These are phyloP conservation scores for Neodidymelliopsis sp. DNA, from an alignment of 2,329 filamentous ascomycete species.

Conservation along the genomic window DNA sequence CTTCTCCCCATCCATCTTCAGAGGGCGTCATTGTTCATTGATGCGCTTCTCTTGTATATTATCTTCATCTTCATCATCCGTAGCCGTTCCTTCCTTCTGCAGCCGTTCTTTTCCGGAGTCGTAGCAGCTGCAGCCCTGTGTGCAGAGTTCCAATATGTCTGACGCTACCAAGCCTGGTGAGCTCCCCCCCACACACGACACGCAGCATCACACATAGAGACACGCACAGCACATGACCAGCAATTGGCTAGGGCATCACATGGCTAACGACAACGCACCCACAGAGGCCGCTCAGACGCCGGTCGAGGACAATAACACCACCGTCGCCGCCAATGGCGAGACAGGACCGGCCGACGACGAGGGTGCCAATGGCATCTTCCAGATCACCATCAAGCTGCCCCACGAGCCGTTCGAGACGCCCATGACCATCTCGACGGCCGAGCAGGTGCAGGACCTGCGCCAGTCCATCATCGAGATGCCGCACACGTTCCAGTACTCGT, in stretches of 20 bases:
- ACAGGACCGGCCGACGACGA: conserved; percentile 36
- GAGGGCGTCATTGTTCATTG: conserved; percentile 43
- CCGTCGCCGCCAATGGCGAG: conserved; percentile 26
- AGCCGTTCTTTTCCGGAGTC: conserved; percentile 24
- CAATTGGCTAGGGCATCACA: conserved; percentile 5
- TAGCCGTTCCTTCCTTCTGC: conserved; percentile 34
- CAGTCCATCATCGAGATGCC: conserved; percentile 96
- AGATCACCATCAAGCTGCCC: conserved; percentile 81
- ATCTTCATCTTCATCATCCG: conserved; percentile 27
- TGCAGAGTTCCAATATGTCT: conserved; percentile 25
- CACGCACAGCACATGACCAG: not conserved
- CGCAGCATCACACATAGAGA: not conserved
- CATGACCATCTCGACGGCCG: conserved; percentile 89
- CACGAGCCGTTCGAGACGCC: conserved; percentile 80
- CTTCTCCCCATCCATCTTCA: conserved; percentile 21
- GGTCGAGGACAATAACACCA: conserved; percentile 30
- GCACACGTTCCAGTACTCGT: conserved; percentile 94
- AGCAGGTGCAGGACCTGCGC: conserved; percentile 96
- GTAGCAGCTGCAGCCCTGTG: conserved; percentile 2
- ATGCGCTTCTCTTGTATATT: conserved; percentile 44
- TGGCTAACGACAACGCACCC: conserved; percentile 31
- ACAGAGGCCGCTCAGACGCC: conserved; percentile 39
- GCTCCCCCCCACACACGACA: conserved; percentile 28
- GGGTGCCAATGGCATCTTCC: conserved; percentile 60
- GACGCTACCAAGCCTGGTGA: conserved; percentile 50